phyloP scores from a whole-genome alignment of 1,284 basidiomycete species.

The Trichosporon coremiiforme region DNA sequence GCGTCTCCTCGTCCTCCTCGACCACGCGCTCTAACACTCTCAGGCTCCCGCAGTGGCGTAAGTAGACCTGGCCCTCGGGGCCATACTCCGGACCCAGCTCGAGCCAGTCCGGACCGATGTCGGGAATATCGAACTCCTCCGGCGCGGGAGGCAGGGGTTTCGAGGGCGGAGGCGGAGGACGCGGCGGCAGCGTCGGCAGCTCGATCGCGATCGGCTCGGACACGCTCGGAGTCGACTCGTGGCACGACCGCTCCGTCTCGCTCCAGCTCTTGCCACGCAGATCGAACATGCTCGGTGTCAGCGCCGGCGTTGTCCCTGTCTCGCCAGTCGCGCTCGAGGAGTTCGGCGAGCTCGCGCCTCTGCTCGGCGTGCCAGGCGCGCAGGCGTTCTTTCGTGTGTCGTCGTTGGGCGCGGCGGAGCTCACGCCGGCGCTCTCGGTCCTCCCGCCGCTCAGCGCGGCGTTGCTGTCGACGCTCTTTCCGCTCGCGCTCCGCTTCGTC shows the following conservation, averaged over 20 bases:
- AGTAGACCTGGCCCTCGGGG: neutral
- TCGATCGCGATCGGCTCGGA: slow-evolving; percentile 2
- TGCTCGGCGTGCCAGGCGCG: neutral
- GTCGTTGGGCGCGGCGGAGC: neutral
- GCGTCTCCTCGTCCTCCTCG: slow-evolving; percentile 1
- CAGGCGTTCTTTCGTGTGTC: neutral
- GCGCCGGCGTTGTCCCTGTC: neutral
- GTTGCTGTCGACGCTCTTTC: neutral
- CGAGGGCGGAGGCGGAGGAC: neutral
- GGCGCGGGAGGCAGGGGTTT: neutral
- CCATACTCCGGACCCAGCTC: neutral
- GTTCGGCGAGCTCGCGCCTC: neutral
- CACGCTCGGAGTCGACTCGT: slow-evolving; percentile 9
- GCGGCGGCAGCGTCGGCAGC: neutral
- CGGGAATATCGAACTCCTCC: neutral
- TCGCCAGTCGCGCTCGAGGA: neutral
- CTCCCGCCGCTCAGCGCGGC: neutral
- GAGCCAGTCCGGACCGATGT: neutral
- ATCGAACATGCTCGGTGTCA: slow-evolving; percentile 3
- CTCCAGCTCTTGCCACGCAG: slow-evolving; percentile 1
- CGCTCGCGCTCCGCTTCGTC: neutral
- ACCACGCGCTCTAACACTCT: neutral
- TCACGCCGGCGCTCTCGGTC: neutral
- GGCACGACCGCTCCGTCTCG: neutral
- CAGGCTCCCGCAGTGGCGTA: slow-evolving; percentile 8